phyloP scores from a whole-genome alignment of 768 basidiomycete species.

The Lentinula lateritia region DNA sequence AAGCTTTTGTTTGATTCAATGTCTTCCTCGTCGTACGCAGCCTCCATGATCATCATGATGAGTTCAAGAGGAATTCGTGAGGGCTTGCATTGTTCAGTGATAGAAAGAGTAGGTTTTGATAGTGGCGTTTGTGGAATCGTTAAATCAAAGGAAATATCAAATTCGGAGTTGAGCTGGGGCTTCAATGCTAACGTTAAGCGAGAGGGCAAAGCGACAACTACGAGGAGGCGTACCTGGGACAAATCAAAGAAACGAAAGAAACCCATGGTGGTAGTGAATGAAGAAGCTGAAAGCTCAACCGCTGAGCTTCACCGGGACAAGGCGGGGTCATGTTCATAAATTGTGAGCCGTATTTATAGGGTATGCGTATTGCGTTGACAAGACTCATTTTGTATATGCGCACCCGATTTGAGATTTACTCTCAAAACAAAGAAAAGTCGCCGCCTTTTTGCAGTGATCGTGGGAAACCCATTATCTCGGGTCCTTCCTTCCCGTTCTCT shows the following conservation, averaged over 20 bases:
- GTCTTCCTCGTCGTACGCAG: not conserved
- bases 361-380: not conserved
- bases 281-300: not conserved
- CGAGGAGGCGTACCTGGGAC: not conserved
- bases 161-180: not conserved
- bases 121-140: not conserved
- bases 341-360: slow-evolving; percentile 1
- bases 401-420: not conserved
- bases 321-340: not conserved
- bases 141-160: not conserved
- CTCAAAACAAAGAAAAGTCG: not conserved
- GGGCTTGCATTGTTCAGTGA: not conserved
- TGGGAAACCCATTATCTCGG: not conserved
- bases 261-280: not conserved
- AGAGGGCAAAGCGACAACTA: not conserved
- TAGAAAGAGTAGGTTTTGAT: not conserved
- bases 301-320: not conserved
- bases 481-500: not conserved
- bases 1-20: not conserved
- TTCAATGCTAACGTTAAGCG: not conserved
- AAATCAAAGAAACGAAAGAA: slow-evolving; percentile 4
- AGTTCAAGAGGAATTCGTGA: not conserved
- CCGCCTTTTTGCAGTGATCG: not conserved
- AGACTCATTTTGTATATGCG: not conserved
- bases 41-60: slow-evolving; percentile 2